Base-by-base conservation (phyloP, 2,329 filamentous ascomycete genomes). In the Amylocarpus encephaloides region DNA sequence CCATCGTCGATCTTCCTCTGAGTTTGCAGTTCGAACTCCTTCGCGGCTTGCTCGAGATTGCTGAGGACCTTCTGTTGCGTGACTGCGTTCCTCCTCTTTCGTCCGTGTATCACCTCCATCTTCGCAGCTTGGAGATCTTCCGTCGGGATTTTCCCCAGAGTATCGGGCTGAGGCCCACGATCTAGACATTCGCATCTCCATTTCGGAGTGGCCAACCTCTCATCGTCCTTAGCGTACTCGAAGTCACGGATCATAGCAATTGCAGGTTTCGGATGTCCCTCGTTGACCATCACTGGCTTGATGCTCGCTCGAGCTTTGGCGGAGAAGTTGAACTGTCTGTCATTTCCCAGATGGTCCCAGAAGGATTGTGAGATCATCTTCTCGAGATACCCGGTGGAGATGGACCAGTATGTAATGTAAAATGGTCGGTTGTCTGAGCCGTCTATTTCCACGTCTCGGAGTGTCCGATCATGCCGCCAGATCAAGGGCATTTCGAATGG, bases 371-470 rank as follows among this genome's bases (percentile, higher is more conserved):
- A 6, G 11, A 51, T 26, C 10, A 30, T 33, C 3, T 30, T 40
- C 34, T 48, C 39, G 5, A 51, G 39, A 48, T 48, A 48, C 9
- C 34, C 19, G 11, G 30, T 51, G 2, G 32, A 22, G 15, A 51
- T 48, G 5, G 49, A 46, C 38, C 41, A 51, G 16, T 43, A 47
- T 12, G 32, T 39, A 5, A 30, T 16, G 22, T 51, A 51, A 9
- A 35, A 36, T 5, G 35, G 18, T 13, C 49, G 49, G 6, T 30
- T 35, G 10, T 29, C 18, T 5, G 10, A 4, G 12, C 33, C 34
- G 16, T 5, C 2, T 22, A 29, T 26, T 15, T 41, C 44, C 15
- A 19, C 16, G 18, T 43, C 44, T 11, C 15, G n/a, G 11, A 47
- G n/a, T 26, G 33, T 36, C 29, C 36, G 43, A 16, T 43, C 33